Evolutionary conservation across 1,139 yeast genomes (phyloP).

Genomic region (Debaryomyces nepalensis): DNA sequence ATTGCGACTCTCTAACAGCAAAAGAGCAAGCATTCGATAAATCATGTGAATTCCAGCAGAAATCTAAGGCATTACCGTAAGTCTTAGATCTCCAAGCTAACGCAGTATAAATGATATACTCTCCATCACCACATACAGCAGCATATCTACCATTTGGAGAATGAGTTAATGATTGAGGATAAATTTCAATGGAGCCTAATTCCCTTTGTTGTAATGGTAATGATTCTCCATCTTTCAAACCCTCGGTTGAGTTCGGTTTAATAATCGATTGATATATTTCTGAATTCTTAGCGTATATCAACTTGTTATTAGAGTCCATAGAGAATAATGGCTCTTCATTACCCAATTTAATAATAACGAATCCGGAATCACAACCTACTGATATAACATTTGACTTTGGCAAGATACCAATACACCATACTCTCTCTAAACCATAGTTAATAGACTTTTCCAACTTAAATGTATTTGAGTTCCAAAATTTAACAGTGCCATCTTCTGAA

Average conservation of each 20-base stretch:
- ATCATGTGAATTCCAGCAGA: constrained; percentile 91
- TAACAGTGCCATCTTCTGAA: constrained; percentile 80
- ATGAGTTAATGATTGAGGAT: constrained; percentile 84
- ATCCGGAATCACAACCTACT: constrained; percentile 94
- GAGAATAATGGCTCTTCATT: constrained; percentile 93
- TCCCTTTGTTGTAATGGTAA: constrained; percentile 81
- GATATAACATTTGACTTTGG: constrained; percentile 82
- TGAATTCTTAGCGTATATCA: constrained; percentile 88
- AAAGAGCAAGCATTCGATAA: constrained; percentile 66
- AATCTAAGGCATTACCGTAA: constrained; percentile 88
- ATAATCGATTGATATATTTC: constrained; percentile 87
- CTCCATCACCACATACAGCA: constrained; percentile 97
- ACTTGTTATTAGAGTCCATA: constrained; percentile 90
- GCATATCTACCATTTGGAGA: constrained; percentile 98
- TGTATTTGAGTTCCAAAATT: constrained; percentile 80
- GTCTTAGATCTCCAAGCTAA: constrained; percentile 97
- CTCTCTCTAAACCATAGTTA: constrained; percentile 90
- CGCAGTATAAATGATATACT: constrained; percentile 93
- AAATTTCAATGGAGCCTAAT: constrained; percentile 88
- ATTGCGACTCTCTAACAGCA: constrained; percentile 77
- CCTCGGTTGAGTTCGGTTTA: constrained; percentile 65
- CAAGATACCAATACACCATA: constrained; percentile 90
- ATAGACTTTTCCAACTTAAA: constrained; percentile 87
- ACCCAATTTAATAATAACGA: constrained; percentile 83
- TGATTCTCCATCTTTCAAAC: constrained; percentile 79